These are phyloP conservation scores for Malus fusca DNA, from an alignment of 306 rosid species.

Conservation along the genomic window DNA sequence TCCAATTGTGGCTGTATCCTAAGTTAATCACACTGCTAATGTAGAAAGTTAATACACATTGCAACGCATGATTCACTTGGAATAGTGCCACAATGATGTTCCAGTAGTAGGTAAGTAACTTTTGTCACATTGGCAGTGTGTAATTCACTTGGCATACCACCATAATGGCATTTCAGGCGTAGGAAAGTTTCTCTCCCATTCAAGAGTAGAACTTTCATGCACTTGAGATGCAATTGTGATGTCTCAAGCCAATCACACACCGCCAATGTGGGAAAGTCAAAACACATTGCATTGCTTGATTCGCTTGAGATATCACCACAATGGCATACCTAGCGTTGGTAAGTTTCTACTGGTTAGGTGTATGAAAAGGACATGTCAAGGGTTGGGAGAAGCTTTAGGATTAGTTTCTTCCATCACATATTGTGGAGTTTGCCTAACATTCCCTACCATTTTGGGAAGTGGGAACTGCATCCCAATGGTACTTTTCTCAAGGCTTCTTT, in stretches of 20 bases:
- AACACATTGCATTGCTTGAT: background rate
- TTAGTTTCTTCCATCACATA: background rate
- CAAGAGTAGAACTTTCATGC: background rate
- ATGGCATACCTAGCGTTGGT: background rate
- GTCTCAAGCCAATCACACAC: background rate
- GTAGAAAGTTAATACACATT: background rate
- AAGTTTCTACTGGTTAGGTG: background rate
- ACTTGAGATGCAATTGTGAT: background rate
- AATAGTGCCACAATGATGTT: background rate
- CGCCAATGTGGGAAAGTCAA: too few species aligned
- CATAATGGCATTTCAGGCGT: background rate
- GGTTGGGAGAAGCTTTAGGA: background rate
- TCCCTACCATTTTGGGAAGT: background rate
- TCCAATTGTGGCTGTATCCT: background rate
- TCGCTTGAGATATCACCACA: background rate
- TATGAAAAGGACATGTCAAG: background rate
- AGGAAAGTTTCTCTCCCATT: background rate
- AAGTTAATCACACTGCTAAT: too few species aligned
- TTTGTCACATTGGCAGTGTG: background rate
- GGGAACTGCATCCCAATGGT: background rate
- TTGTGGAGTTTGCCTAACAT: constrained; percentile 17
- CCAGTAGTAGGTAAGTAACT: background rate
- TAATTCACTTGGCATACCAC: background rate
- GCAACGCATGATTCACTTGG: background rate
- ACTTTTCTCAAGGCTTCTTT: background rate